Conservation (phyloP, 2,329 filamentous ascomycete species). For the Helicocarpus griseus region DNA sequence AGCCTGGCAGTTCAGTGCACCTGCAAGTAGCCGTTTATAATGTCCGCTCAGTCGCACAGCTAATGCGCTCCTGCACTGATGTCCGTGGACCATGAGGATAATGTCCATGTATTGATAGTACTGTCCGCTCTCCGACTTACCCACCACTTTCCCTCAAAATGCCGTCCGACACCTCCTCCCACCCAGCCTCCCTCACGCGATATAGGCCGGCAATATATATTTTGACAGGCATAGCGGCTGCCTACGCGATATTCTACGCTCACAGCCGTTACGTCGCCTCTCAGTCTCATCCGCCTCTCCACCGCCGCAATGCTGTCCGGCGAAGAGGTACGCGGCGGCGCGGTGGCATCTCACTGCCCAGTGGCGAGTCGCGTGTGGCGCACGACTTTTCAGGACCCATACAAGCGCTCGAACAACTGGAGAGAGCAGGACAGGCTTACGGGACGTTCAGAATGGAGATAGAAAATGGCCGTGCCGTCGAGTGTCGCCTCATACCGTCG, state of each 20-base stretch:
- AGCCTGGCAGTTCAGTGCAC: not conserved
- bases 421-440: constrained; percentile 32
- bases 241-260: constrained; percentile 33
- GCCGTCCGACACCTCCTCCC: constrained; percentile 19
- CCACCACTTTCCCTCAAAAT: not conserved
- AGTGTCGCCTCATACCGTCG: constrained; percentile 34
- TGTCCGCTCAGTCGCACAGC: not conserved
- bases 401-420: constrained; percentile 29
- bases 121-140: not conserved
- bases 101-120: not conserved
- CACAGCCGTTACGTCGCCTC: constrained; percentile 24
- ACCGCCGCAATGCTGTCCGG: constrained; percentile 31
- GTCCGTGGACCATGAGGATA: not conserved
- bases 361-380: constrained; percentile 6
- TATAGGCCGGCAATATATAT: constrained; percentile 34
- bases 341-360: constrained; percentile 10
- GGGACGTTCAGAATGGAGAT: constrained; percentile 35
- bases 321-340: constrained; percentile 17
- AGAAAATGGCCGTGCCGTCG: constrained; percentile 31
- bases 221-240: constrained; percentile 32
- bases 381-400: constrained; percentile 21
- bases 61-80: not conserved
- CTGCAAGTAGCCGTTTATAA: not conserved
- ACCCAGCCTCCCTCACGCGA: constrained; percentile 25
- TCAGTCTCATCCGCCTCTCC: constrained; percentile 21